Percentiles rank a stretch among this genome's conserved stretches.
These are phyloP conservation scores for Przewalskia tangutica DNA, from an alignment of 257 asterid genomes.

Conservation along the genomic window DNA sequence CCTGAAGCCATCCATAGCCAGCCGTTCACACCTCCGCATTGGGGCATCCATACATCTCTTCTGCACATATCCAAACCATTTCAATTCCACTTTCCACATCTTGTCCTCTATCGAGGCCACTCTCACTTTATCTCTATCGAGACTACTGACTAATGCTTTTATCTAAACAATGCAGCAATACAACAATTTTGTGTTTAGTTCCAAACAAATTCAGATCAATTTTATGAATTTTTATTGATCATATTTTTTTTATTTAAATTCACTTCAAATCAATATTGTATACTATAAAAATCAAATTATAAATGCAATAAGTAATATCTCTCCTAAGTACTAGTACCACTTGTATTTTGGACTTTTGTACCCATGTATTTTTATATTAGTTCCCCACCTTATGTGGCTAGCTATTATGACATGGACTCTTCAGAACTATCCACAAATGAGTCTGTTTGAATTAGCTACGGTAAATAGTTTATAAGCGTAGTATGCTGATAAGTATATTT, in stretches of 20 bases:
- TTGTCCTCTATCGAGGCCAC: too few species aligned
- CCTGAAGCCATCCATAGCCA: too few species aligned
- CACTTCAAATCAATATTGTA: not conserved
- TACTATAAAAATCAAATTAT: not conserved
- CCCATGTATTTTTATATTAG: not conserved
- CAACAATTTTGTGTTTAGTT: not conserved
- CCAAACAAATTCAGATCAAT: not conserved
- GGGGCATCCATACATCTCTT: too few species aligned
- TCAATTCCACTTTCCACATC: too few species aligned
- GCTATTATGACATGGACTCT: not conserved
- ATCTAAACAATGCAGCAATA: not conserved
- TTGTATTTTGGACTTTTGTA: not conserved
- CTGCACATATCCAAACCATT: too few species aligned
- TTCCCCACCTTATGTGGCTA: not conserved
- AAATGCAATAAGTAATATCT: not conserved
- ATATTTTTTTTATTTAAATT: not conserved
- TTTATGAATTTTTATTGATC: not conserved
- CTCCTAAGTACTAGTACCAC: not conserved
- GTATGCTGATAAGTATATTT: too few species aligned
- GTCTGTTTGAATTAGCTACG: too few species aligned
- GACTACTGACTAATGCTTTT: too few species aligned
- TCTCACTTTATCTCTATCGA: too few species aligned
- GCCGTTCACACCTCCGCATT: too few species aligned
- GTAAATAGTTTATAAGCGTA: too few species aligned
- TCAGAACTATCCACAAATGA: not conserved